phyloP scores from a whole-genome alignment of 768 basidiomycete genomes.

The Leccinum disarticulatum region DNA sequence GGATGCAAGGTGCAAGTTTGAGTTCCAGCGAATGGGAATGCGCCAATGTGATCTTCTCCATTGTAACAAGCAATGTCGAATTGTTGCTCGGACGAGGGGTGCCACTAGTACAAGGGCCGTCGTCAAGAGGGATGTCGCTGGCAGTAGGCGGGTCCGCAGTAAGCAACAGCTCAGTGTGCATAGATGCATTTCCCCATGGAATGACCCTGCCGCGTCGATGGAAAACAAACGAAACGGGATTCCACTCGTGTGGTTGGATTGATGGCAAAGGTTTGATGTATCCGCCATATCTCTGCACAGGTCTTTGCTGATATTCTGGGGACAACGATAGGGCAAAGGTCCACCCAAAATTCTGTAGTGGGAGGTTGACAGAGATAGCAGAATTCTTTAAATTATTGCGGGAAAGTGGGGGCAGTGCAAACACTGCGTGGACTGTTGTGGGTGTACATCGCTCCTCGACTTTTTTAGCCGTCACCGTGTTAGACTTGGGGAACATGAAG shows the following conservation, averaged over 20 bases:
- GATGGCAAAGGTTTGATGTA: background rate
- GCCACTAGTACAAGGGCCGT: too few species aligned
- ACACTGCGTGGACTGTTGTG: conserved; percentile 13
- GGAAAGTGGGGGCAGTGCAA: background rate
- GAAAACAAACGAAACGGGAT: conserved; percentile 15
- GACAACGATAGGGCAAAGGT: conserved; percentile 16
- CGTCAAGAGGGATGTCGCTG: too few species aligned
- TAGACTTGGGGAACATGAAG: background rate
- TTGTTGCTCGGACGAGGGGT: too few species aligned
- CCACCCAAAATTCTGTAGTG: conserved; percentile 16
- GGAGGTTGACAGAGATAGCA: conserved; percentile 7
- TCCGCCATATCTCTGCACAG: background rate
- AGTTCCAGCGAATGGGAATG: background rate
- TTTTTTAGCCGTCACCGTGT: background rate
- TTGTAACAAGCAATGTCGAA: background rate
- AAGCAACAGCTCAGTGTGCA: conserved; percentile 14
- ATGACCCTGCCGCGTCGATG: background rate
- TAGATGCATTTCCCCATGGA: conserved; percentile 17
- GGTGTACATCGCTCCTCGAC: conserved; percentile 18
- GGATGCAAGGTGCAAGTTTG: background rate
- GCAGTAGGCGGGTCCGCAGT: background rate
- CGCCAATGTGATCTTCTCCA: conserved; percentile 6
- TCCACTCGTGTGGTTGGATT: background rate
- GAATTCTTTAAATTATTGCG: background rate
- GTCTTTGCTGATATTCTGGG: background rate